A percentile compares a stretch with the other conserved stretches of the same genome.
Conservation (phyloP, 2,329 filamentous ascomycete species). For the Monosporascus sp. region DNA sequence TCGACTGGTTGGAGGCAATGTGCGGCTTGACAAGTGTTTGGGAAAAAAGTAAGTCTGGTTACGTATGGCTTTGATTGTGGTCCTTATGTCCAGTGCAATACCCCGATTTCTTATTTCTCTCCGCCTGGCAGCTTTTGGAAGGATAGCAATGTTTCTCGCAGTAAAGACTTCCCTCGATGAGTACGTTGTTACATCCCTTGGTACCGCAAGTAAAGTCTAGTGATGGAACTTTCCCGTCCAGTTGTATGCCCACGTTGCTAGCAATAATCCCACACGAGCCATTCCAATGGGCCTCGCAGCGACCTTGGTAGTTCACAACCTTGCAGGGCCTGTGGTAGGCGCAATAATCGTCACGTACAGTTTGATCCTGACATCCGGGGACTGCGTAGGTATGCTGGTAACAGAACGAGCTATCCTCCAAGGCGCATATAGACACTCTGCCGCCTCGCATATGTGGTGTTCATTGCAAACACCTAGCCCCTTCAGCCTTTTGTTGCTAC, state of each 20-base stretch:
- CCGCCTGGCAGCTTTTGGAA: neutral
- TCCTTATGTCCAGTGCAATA: neutral
- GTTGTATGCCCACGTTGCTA: too few species aligned
- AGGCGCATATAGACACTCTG: neutral
- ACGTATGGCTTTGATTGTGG: neutral
- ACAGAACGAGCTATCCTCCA: neutral
- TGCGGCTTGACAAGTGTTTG: neutral
- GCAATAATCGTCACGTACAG: neutral
- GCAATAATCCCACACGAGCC: too few species aligned
- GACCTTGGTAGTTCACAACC: neutral
- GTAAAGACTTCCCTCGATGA: neutral
- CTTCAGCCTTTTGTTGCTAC: neutral
- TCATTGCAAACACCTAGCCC: neutral
- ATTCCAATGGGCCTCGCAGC: too few species aligned
- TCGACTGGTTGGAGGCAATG: too few species aligned
- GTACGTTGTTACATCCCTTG: too few species aligned
- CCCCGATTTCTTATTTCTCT: neutral
- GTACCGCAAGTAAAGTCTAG: too few species aligned
- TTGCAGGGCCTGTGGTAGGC: neutral
- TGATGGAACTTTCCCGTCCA: too few species aligned
- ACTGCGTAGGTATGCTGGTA: neutral
- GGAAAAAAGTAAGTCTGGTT: neutral
- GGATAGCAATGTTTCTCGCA: neutral
- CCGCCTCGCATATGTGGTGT: neutral
- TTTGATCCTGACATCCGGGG: neutral